Conservation (phyloP, 2,329 filamentous ascomycete species). For the Cordyceps militaris region DNA sequence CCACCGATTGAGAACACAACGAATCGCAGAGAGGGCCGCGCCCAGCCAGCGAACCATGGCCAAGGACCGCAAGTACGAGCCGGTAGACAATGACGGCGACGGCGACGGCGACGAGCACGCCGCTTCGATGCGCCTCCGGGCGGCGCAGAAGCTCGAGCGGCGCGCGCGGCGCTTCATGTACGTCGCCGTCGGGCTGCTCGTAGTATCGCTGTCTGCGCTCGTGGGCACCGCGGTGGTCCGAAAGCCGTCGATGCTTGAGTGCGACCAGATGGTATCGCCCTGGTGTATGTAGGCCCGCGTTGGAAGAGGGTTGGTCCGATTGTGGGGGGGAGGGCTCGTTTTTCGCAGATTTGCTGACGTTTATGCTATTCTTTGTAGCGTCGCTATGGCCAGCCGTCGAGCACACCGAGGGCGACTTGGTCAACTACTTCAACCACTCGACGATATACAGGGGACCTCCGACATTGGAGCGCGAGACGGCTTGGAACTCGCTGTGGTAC, state of each 20-base stretch:
- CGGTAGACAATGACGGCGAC: not conserved
- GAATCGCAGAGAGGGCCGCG: not conserved
- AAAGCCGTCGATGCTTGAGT: slow-evolving; percentile 6
- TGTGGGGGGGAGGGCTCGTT: not conserved
- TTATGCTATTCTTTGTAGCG: not conserved
- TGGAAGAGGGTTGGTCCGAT: not conserved
- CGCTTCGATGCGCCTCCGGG: slow-evolving; percentile 1
- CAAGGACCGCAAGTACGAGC: slow-evolving; percentile 3
- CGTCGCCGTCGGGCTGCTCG: not conserved
- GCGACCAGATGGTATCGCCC: slow-evolving; percentile 8
- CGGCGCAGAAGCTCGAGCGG: slow-evolving; percentile 1
- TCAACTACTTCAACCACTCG: slow-evolving; percentile 14
- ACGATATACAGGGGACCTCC: slow-evolving; percentile 15
- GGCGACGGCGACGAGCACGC: not conserved
- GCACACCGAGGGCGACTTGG: slow-evolving; percentile 5
- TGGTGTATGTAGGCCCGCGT: not conserved
- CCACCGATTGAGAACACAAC: not conserved
- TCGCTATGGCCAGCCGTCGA: slow-evolving; percentile 10
- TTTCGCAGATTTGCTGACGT: not conserved
- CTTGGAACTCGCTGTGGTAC: slow-evolving; percentile 13
- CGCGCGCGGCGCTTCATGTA: slow-evolving; percentile 6
- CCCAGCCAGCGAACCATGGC: not conserved
- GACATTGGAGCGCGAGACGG: slow-evolving; percentile 11
- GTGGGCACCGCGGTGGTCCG: not conserved
- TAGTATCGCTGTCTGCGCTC: slow-evolving; percentile 2